These are phyloP conservation scores for Populus trichocarpa DNA, from an alignment of 441 rosid genomes.

Conservation along the genomic window DNA sequence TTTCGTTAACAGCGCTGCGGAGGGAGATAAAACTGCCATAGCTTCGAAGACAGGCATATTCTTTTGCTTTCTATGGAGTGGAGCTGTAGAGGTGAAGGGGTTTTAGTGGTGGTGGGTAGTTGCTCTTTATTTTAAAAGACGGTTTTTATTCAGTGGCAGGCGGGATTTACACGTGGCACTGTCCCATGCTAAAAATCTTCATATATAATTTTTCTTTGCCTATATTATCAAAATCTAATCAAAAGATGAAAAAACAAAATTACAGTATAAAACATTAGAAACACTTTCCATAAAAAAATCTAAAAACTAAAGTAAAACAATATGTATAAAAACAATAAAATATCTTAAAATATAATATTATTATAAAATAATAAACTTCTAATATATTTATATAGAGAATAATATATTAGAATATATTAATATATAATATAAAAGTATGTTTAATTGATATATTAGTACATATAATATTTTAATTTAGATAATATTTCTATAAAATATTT, in stretches of 20 bases:
- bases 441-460: neutral
- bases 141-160: conserved; percentile 30
- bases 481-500: neutral
- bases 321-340: too few relatives aligned
- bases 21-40: conserved; percentile 50
- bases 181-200: neutral
- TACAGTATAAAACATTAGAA: too few relatives aligned
- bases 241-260: too few relatives aligned
- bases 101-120: neutral
- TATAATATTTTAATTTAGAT: neutral
- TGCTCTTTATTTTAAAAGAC: conserved; percentile 8
- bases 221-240: too few relatives aligned
- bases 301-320: too few relatives aligned
- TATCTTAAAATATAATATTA: neutral
- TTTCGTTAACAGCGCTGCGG: conserved; percentile 25
- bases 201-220: too few relatives aligned
- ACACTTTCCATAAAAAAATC: neutral
- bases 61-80: neutral
- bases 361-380: neutral
- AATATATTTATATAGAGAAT: neutral
- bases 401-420: neutral
- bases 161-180: conserved; percentile 35
- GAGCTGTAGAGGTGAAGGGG: neutral
- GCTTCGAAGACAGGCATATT: neutral
- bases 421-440: neutral